Conservation (phyloP, 1,284 basidiomycete genomes). For the Pulchroboletus neoregius region DNA sequence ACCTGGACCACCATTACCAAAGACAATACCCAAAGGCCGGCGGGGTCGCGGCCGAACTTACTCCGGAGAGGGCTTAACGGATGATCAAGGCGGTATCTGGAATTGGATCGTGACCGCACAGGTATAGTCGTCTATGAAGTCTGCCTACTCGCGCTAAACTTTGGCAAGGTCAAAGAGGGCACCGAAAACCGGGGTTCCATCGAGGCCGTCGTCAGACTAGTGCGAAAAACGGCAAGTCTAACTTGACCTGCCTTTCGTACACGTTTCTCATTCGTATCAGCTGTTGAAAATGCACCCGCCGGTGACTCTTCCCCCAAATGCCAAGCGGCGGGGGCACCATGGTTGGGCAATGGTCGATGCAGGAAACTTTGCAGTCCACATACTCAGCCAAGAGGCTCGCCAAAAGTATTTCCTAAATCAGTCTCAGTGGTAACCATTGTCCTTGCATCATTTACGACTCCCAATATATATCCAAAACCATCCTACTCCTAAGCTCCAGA, state of each 20-base stretch:
- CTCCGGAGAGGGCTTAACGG: constrained; percentile 55
- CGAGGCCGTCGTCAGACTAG: constrained; percentile 62
- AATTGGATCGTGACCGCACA: constrained; percentile 70
- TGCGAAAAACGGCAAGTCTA: constrained; percentile 58
- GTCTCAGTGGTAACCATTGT: constrained; percentile 32
- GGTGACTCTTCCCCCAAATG: constrained; percentile 55
- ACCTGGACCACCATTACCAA: constrained; percentile 52
- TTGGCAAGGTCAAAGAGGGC: constrained; percentile 67
- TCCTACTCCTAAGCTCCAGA: too few relatives aligned
- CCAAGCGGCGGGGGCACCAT: constrained; percentile 52
- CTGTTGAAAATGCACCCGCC: constrained; percentile 52
- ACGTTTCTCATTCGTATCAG: constrained; percentile 33
- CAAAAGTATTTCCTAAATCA: constrained; percentile 58
- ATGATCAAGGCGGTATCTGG: constrained; percentile 58
- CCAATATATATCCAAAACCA: background rate
- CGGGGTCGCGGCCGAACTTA: constrained; percentile 63
- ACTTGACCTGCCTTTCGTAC: background rate
- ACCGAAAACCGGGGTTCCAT: constrained; percentile 74
- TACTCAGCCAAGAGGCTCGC: constrained; percentile 58
- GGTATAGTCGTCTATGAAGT: constrained; percentile 35
- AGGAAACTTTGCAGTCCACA: constrained; percentile 71
- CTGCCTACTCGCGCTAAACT: background rate
- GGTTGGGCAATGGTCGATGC: constrained; percentile 83
- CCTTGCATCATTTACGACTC: background rate
- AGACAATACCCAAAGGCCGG: constrained; percentile 52